Percentiles rank a stretch among this genome's conserved stretches.
phyloP scores from a whole-genome alignment of 441 rosid species.

The Croton setiger region DNA sequence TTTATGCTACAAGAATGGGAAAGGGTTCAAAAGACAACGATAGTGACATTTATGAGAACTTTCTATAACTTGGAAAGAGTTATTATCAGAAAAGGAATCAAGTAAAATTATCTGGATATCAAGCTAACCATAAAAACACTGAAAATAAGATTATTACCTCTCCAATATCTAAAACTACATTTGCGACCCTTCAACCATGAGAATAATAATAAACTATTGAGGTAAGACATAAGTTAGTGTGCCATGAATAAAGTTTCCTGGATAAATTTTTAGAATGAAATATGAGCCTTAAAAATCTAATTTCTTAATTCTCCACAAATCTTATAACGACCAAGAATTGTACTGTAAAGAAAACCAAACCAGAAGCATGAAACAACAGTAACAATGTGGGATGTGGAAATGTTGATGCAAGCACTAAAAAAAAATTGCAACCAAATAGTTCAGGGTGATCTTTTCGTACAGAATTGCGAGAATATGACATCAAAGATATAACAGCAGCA shows the following conservation, averaged over 20 bases:
- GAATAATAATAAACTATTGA: background rate
- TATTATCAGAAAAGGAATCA: background rate
- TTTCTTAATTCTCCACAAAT: too few relatives aligned
- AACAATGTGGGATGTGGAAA: background rate
- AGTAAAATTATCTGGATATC: background rate
- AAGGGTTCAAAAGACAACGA: background rate
- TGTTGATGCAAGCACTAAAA: background rate
- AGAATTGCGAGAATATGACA: constrained; percentile 60
- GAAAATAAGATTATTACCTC: background rate
- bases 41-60: constrained; percentile 2
- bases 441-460: constrained; percentile 42
- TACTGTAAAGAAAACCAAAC: background rate
- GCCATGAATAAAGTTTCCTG: background rate
- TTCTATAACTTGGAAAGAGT: background rate
- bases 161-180: background rate
- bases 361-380: background rate
- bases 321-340: too few relatives aligned
- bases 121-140: background rate
- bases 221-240: background rate
- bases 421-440: background rate
- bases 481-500: constrained; percentile 74
- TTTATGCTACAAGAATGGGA: background rate
- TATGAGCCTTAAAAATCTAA: background rate
- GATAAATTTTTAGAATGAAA: background rate
- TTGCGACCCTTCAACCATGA: background rate